A percentile compares a stretch with the other conserved stretches of the same genome.
Evolutionary conservation across 441 rosid genomes (phyloP).

Genomic region (Brassica hybrid): DNA sequence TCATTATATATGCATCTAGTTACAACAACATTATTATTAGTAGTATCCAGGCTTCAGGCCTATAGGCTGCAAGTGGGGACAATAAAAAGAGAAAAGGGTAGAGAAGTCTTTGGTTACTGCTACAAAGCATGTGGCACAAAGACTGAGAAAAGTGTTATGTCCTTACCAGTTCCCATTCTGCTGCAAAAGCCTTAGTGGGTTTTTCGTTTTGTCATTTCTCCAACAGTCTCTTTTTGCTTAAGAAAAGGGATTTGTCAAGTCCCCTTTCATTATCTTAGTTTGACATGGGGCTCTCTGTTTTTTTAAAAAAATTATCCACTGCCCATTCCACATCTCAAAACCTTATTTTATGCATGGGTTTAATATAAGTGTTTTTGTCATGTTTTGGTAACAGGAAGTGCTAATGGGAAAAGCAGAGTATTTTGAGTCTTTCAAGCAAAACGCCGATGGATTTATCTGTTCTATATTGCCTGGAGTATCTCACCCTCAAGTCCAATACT

Average conservation of each 20-base stretch:
- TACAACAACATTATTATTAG: constrained; percentile 24
- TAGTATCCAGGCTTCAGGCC: constrained; percentile 24
- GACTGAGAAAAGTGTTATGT: constrained; percentile 35
- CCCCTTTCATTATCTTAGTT: constrained; percentile 16
- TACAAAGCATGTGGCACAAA: constrained; percentile 42
- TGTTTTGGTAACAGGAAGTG: constrained; percentile 67
- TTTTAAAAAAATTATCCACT: neutral
- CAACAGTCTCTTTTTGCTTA: constrained; percentile 28
- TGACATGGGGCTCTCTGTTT: constrained; percentile 36
- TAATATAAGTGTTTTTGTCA: constrained; percentile 14
- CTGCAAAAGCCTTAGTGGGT: constrained; percentile 32
- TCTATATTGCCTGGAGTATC: constrained; percentile 91
- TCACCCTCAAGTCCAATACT: constrained; percentile 89
- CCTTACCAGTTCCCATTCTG: constrained; percentile 46
- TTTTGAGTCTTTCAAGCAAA: constrained; percentile 80
- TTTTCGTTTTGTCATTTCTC: constrained; percentile 39
- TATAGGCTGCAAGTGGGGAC: constrained; percentile 36
- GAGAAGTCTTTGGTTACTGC: constrained; percentile 34
- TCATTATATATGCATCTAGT: constrained; percentile 7
- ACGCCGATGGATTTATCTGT: constrained; percentile 93
- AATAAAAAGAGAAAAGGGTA: constrained; percentile 26
- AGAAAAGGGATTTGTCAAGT: constrained; percentile 22
- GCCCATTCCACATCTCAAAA: constrained; percentile 20
- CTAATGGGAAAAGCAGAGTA: constrained; percentile 89
- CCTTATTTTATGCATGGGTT: neutral